These are phyloP conservation scores for Phytophthora niederhauseri DNA, from an alignment of 352 stramenopile species.

Conservation along the genomic window DNA sequence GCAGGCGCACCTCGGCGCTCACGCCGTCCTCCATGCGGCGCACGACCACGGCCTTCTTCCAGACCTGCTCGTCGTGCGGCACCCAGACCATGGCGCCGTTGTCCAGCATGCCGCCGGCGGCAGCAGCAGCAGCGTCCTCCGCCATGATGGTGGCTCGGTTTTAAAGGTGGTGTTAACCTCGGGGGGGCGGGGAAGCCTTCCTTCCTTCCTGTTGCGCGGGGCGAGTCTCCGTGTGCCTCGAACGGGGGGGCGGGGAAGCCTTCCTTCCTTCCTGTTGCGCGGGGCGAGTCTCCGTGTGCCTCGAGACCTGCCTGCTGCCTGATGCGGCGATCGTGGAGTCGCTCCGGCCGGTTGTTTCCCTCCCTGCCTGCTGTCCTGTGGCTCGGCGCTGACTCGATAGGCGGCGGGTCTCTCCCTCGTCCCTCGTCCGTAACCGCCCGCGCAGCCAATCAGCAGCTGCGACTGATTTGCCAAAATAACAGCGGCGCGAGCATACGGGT, in stretches of 20 bases:
- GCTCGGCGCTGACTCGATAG: conserved; percentile 27
- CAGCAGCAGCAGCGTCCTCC: conserved; percentile 33
- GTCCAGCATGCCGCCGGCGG: conserved; percentile 48
- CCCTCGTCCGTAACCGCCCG: conserved; percentile 27
- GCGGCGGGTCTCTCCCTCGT: conserved; percentile 33
- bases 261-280: conserved; percentile 17
- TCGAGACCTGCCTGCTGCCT: not conserved
- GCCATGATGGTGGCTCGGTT: conserved; percentile 25
- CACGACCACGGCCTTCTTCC: conserved; percentile 80
- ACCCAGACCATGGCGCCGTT: conserved; percentile 83
- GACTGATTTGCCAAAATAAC: conserved; percentile 1
- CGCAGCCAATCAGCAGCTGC: conserved; percentile 31
- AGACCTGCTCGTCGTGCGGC: conserved; percentile 74
- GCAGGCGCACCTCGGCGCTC: conserved; percentile 64
- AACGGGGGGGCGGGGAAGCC: not conserved
- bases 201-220: conserved; percentile 20
- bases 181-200: not conserved
- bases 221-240: conserved; percentile 18
- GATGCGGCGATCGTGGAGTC: conserved; percentile 27
- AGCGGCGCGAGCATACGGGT: not conserved
- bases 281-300: conserved; percentile 21
- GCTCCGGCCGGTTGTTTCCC: conserved; percentile 7
- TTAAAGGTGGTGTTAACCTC: not conserved
- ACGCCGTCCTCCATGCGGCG: conserved; percentile 52
- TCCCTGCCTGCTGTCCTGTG: conserved; percentile 4